Percentiles rank a stretch among this genome's conserved stretches.
These are phyloP conservation scores for Coemansia sp. DNA, from an alignment of 192 early-diverging fungal genomes.

Conservation along the genomic window DNA sequence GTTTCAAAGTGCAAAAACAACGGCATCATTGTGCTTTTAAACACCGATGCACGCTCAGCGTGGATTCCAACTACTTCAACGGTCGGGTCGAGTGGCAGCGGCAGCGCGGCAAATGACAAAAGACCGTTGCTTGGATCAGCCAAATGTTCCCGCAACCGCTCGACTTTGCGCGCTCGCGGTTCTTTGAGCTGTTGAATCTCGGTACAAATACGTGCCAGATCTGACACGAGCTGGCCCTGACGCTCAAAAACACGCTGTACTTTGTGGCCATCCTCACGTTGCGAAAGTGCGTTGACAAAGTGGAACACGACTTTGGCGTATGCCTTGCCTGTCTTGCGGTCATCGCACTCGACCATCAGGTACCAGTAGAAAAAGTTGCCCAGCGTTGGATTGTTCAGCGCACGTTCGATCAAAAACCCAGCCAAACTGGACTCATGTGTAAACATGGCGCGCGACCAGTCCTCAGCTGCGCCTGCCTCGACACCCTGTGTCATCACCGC, in stretches of 20 bases:
- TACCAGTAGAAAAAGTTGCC: slow-evolving; percentile 98
- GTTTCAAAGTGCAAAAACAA: slow-evolving; percentile 84
- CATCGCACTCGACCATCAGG: slow-evolving; percentile 94
- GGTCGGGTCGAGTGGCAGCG: slow-evolving; percentile 89
- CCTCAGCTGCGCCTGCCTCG: slow-evolving; percentile 20
- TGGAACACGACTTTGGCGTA: slow-evolving; percentile 85
- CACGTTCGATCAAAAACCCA: slow-evolving; percentile 87
- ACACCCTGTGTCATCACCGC: slow-evolving; percentile 29
- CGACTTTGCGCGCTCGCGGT: slow-evolving; percentile 84
- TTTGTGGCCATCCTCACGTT: slow-evolving; percentile 56
- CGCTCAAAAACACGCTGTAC: slow-evolving; percentile 74
- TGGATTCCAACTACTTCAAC: slow-evolving; percentile 86
- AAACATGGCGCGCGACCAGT: slow-evolving; percentile 34
- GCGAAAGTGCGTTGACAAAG: slow-evolving; percentile 71
- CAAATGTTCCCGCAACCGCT: slow-evolving; percentile 72
- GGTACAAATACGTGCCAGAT: slow-evolving; percentile 72
- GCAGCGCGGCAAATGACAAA: slow-evolving; percentile 75
- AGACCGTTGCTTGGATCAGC: slow-evolving; percentile 84
- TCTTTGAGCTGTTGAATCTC: slow-evolving; percentile 79
- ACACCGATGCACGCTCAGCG: slow-evolving; percentile 78
- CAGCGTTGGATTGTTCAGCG: slow-evolving; percentile 76
- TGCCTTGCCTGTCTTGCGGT: slow-evolving; percentile 77
- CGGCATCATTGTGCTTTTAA: slow-evolving; percentile 89
- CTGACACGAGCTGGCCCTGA: slow-evolving; percentile 82
- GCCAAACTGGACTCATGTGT: slow-evolving; percentile 68